Evolutionary conservation across 345 rosid genomes (phyloP), one percentile per base, ranked within the genome.

Genomic region (Eucalyptus cloeziana): DNA sequence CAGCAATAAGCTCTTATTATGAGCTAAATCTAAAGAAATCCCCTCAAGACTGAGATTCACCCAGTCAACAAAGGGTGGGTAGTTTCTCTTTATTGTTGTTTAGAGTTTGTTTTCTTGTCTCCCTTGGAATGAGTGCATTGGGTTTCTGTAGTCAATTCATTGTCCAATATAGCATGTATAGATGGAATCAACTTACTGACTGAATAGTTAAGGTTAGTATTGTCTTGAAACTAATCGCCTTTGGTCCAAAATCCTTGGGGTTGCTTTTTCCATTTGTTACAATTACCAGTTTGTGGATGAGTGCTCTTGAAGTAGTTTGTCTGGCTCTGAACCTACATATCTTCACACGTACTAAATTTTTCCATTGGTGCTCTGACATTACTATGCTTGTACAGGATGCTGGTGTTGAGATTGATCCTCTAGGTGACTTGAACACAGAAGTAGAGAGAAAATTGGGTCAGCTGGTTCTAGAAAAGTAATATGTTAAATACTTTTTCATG

Each of bases 391-490:
- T 89, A 80, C 94, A 96, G 99, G 98, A 94, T 87, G 96, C 97
- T 17, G 96, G 98, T 79, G 94, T 92, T 83, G 97, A 97, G 87
- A 91, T 96, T 88, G 97, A 97, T 94, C 99, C 99, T 89, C 92
- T 94, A 45, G 98, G 98, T 50, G 99, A 98, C 90, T 91, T 98
- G 69, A 98, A 94, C 87, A 98, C 99, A 25, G 98, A 97, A 91
- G 15, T 94, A 62, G 98, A 98, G 93, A 96, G 98, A 91, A 96
- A 95, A 93, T 91, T 97, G 88, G 99, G 99, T 88, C 95, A 95
- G 90, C 96, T 98, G 51, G 99, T 97, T 90, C 89, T 93, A 86
- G 94, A 97, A 90, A 94, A 97, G 98, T 97, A 95, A 30, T 52
- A 13, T 51, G 25, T 50, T 33, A 10, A 19, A 67, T 87, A 43